These are phyloP conservation scores for Xerocomus nothofagi DNA, from an alignment of 1,284 basidiomycete genomes.

Conservation along the genomic window DNA sequence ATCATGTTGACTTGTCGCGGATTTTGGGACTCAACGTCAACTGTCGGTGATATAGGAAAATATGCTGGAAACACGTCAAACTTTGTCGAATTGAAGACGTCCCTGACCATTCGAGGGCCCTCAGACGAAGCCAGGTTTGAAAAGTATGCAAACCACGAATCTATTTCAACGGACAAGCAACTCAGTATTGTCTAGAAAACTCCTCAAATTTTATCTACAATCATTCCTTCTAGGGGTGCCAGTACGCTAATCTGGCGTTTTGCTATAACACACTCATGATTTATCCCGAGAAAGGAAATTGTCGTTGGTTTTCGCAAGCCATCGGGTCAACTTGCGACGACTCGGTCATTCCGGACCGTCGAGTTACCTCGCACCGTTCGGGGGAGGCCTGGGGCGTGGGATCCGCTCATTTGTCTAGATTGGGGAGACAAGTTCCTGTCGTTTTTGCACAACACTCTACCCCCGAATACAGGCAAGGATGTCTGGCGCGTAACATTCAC, in stretches of 20 bases:
- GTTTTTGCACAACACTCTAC: constrained; percentile 49
- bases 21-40: background rate
- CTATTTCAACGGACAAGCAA: background rate
- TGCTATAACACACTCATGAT: background rate
- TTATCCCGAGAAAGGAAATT: constrained; percentile 58
- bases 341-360: constrained; percentile 70
- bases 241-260: constrained; percentile 45
- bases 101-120: constrained; percentile 69
- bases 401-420: constrained; percentile 71
- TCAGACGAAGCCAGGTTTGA: constrained; percentile 80
- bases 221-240: constrained; percentile 91
- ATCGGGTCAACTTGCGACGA: constrained; percentile 61
- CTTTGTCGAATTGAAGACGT: constrained; percentile 94
- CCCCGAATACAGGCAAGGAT: constrained; percentile 18
- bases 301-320: constrained; percentile 91
- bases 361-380: constrained; percentile 74
- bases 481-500: constrained; percentile 72
- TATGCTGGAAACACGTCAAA: constrained; percentile 60
- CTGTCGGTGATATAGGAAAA: constrained; percentile 40
- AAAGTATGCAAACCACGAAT: constrained; percentile 49
- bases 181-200: constrained; percentile 57
- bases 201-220: constrained; percentile 96
- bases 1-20: background rate
- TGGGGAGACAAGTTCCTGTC: constrained; percentile 69
- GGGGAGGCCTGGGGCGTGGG: constrained; percentile 74